Evolutionary conservation across 305 asterid genomes (phyloP), one percentile per base, ranked within the genome.

Genomic region (Fraxinus floribunda): DNA sequence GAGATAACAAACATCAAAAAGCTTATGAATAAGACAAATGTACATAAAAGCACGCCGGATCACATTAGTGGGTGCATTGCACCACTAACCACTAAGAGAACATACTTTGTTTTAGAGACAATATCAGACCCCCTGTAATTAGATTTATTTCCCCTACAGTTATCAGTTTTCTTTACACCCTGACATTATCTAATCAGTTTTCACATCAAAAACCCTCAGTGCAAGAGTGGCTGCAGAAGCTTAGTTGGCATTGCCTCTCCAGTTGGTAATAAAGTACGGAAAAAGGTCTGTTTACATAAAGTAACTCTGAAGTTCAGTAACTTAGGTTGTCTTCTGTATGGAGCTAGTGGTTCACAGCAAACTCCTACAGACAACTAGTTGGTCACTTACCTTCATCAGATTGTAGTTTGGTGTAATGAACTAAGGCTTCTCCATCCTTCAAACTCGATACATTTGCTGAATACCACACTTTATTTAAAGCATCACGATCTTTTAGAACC

Each of bases 401-500:
- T 78, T 87, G 93, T 64, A 89, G 89, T 60, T 90, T 91, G 0
- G 87, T 88, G 87, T 89, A 95, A 84, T 87, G 90, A 87, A 97
- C 94, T 71, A 92, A 91, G 70, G 94, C 98, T 87, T 89, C 91
- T 41, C 85, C 91, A 72, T 91, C 96, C 90, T 89, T 92, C 86
- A 97, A 75, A 86, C 89, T 90, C 85, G 85, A 79, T 76, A 95
- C 90, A 35, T 83, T 90, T 71, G 97, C 99, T 34, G 92, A 78
- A 90, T 90, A 92, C 99, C 99, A 97, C 68, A 90, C 98, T 52
- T 86, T 90, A 85, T 90, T 93, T 60, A 84, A 86, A 80, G 88
- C 90, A 49, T 91, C 97, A 83, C 81, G 83, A 81, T 91, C 96
- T 86, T 89, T 97, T 80, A 88, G 93, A 87, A 97, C 97, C 99